These are phyloP conservation scores for Calonectria hongkongensis DNA, from an alignment of 2,329 filamentous ascomycete species.

Conservation along the genomic window DNA sequence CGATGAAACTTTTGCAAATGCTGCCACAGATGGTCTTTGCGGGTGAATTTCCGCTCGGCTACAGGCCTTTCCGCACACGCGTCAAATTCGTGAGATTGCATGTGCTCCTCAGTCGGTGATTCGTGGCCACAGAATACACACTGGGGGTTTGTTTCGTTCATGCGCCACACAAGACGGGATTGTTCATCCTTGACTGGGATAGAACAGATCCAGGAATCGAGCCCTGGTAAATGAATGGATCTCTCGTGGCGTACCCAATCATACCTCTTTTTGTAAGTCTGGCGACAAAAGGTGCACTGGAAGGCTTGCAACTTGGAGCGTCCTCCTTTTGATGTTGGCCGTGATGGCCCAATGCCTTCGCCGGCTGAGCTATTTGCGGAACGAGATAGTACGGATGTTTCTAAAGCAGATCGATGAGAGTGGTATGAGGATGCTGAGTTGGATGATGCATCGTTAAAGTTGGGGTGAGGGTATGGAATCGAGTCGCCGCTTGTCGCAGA, in stretches of 20 bases:
- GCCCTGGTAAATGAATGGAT: slow-evolving; percentile 67
- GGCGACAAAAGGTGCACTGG: slow-evolving; percentile 62
- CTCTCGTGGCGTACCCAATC: slow-evolving; percentile 70
- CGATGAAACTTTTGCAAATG: slow-evolving; percentile 65
- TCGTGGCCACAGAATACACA: slow-evolving; percentile 63
- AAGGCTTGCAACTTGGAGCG: slow-evolving; percentile 54
- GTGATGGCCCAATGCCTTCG: slow-evolving; percentile 39
- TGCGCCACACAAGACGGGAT: slow-evolving; percentile 68
- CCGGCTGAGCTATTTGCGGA: slow-evolving; percentile 51
- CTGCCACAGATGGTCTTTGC: slow-evolving; percentile 66
- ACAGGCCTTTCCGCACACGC: slow-evolving; percentile 69
- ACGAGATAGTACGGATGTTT: slow-evolving; percentile 43
- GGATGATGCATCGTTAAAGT: slow-evolving; percentile 50
- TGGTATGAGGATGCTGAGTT: slow-evolving; percentile 56
- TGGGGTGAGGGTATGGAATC: slow-evolving; percentile 46
- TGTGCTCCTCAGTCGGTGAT: slow-evolving; percentile 60
- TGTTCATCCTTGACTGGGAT: slow-evolving; percentile 59
- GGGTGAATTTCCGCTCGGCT: slow-evolving; percentile 64
- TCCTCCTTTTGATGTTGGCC: slow-evolving; percentile 38
- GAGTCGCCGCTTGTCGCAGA: slow-evolving; percentile 59
- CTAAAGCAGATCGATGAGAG: slow-evolving; percentile 45
- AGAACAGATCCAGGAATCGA: slow-evolving; percentile 70
- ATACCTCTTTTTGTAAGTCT: slow-evolving; percentile 63
- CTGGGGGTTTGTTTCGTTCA: slow-evolving; percentile 64
- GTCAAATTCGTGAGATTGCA: slow-evolving; percentile 64